Base-by-base conservation (phyloP, 1,139 yeast species). In the Suhomyces bolitotheri region DNA sequence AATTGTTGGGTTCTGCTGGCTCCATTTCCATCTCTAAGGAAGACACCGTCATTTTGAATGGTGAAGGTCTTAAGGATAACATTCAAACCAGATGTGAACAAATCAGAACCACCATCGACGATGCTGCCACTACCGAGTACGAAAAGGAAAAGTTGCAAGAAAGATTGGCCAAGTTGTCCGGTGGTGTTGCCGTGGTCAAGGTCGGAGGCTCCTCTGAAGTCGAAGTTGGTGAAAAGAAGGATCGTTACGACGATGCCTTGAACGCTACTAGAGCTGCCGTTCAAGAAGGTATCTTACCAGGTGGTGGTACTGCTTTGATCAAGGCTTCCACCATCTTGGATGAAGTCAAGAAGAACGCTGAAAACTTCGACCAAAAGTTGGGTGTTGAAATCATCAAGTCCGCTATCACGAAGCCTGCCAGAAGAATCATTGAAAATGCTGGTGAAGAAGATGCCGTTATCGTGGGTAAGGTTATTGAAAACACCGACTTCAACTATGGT, bases 181-280 rank as follows among this genome's bases (percentile, higher is more conserved):
- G 99, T 43, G 98, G 98, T 80, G 98, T 92, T 62, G 99, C 99
- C 47, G 98, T 94, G 50, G 77, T 92, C 58, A 87, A 85, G 76
- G 98, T 92, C 45, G 99, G 99, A 64, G 99, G 99, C 53, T 69
- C 98, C 36, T 88, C 96, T 16, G 99, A 92, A 72, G 89, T 92
- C 52, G 99, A 92, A 74, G 99, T 92, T 51, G 95, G 97, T 61
- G 99, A 92, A 76, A 94, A 92, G 96, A 92, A 92, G 76, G 99
- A 92, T 66, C 89, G 99, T 73, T 94, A 90, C 62, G 98, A 94
- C 56, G 99, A 92, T 73, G 98, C 99, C 32, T 79, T 92, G 61
- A 92, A 94, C 64, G 98, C 99, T 42, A 94, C 98, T 40, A 89
- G 98, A 73, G 98, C 99, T 51, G 99, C 99, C 47, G 98, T 92